Conservation (phyloP, 345 rosid genomes). For the Raphanus raphanistrum region DNA sequence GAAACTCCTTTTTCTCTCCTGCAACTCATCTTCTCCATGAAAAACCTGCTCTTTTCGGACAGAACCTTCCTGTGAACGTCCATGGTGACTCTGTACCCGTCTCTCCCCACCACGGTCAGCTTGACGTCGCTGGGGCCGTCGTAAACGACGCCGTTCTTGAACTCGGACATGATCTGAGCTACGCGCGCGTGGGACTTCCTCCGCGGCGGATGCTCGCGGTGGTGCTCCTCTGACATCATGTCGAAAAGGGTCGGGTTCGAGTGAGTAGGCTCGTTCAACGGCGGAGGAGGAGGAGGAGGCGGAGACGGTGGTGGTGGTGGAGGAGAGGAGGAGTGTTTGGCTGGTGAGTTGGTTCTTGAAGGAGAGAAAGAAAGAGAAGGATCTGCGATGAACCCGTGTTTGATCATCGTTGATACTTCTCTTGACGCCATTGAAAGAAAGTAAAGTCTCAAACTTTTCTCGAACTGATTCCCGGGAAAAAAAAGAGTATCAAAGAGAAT, state of each 20-base stretch:
- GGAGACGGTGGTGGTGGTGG: constrained; percentile 36
- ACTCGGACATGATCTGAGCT: constrained; percentile 61
- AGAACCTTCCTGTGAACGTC: constrained; percentile 76
- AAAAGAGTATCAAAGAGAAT: not conserved
- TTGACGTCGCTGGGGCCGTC: constrained; percentile 71
- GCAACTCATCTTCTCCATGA: constrained; percentile 61
- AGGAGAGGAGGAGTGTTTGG: constrained; percentile 45
- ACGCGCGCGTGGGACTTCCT: constrained; percentile 56
- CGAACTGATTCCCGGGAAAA: constrained; percentile 27
- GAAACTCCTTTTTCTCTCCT: constrained; percentile 55
- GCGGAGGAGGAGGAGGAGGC: constrained; percentile 24
- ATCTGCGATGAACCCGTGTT: constrained; percentile 77
- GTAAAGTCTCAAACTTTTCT: constrained; percentile 22
- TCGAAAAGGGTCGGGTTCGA: constrained; percentile 68
- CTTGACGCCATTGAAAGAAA: constrained; percentile 58
- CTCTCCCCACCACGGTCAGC: constrained; percentile 72
- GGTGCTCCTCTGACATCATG: constrained; percentile 92
- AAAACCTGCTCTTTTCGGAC: constrained; percentile 74
- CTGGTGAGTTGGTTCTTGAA: constrained; percentile 43
- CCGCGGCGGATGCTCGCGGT: constrained; percentile 55
- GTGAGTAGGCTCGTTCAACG: constrained; percentile 30
- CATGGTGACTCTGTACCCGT: constrained; percentile 68
- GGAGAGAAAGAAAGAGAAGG: constrained; percentile 66
- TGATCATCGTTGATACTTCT: constrained; percentile 79
- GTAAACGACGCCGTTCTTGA: constrained; percentile 39